phyloP scores from a whole-genome alignment of 257 asterid genomes.

The Gentiana macrophylla region DNA sequence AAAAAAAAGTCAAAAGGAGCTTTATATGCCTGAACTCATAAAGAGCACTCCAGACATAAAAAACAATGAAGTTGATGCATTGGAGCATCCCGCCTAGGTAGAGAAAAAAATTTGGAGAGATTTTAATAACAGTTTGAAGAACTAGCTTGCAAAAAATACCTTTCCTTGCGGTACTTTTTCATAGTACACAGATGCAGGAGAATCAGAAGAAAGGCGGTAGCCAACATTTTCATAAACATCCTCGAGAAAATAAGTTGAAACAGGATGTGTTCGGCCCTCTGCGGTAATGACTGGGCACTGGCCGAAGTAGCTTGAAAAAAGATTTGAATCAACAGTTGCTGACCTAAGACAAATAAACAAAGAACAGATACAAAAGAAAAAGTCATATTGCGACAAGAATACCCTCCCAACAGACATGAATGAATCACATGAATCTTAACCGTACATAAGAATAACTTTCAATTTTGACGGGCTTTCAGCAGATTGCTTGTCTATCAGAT shows the following conservation, averaged over 20 bases:
- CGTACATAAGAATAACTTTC: conserved; percentile 96
- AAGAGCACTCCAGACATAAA: too few species aligned
- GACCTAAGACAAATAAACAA: conserved; percentile 48
- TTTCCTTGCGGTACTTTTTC: conserved; percentile 40
- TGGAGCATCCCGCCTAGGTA: too few species aligned
- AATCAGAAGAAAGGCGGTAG: conserved; percentile 85
- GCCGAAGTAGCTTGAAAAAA: conserved; percentile 83
- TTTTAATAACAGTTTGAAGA: neutral
- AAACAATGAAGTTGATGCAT: too few species aligned
- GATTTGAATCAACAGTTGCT: conserved; percentile 91
- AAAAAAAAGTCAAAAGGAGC: too few species aligned
- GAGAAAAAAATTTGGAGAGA: too few species aligned
- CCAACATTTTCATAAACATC: conserved; percentile 68
- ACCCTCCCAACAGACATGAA: conserved; percentile 3
- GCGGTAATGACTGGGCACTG: conserved; percentile 93
- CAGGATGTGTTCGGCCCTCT: conserved; percentile 91
- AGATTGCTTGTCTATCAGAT: conserved; percentile 75
- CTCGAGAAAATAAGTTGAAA: conserved; percentile 77
- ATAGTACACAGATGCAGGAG: conserved; percentile 61
- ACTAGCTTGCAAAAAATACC: conserved; percentile 31
- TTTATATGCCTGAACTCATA: too few species aligned
- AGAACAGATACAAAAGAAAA: conserved; percentile 15
- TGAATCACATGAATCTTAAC: conserved; percentile 14
- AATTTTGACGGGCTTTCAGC: conserved; percentile 39
- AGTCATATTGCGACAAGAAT: conserved; percentile 9